A percentile compares a stretch with the other conserved stretches of the same genome.
phyloP scores from a whole-genome alignment of 257 asterid species.

The Paraleonurus japonicus region DNA sequence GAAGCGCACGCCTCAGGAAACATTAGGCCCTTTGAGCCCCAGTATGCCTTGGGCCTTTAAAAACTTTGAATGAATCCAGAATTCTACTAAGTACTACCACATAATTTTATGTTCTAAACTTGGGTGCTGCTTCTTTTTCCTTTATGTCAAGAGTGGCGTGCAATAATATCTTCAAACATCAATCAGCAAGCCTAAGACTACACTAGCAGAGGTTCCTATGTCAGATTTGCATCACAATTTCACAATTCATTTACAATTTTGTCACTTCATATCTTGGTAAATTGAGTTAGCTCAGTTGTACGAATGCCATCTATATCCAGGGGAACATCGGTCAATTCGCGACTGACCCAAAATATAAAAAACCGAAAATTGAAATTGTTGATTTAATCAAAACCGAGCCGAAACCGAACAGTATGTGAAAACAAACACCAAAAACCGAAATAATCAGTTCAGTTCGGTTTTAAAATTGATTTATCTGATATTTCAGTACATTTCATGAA shows the following conservation, averaged over 20 bases:
- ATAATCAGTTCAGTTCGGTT: too few species aligned
- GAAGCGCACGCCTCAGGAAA: background rate
- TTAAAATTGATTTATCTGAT: background rate
- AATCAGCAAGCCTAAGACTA: background rate
- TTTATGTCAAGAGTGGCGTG: background rate
- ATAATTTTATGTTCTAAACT: background rate
- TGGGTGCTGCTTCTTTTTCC: background rate
- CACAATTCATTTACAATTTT: background rate
- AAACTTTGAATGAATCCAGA: background rate
- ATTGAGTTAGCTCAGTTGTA: background rate
- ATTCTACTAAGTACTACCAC: background rate
- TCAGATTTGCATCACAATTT: background rate
- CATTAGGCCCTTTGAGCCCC: background rate
- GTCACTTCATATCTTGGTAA: background rate
- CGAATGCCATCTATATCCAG: background rate
- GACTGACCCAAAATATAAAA: background rate
- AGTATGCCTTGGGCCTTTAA: background rate
- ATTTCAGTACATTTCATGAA: background rate
- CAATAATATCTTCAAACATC: background rate
- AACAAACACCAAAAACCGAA: background rate
- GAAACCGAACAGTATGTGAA: too few species aligned
- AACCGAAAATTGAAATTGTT: background rate
- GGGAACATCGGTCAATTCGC: background rate
- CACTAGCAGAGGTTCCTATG: background rate
- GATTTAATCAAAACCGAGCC: background rate